A percentile compares a stretch with the other conserved stretches of the same genome.
Conservation (phyloP, 345 rosid species). For the Ceriops decandra region DNA sequence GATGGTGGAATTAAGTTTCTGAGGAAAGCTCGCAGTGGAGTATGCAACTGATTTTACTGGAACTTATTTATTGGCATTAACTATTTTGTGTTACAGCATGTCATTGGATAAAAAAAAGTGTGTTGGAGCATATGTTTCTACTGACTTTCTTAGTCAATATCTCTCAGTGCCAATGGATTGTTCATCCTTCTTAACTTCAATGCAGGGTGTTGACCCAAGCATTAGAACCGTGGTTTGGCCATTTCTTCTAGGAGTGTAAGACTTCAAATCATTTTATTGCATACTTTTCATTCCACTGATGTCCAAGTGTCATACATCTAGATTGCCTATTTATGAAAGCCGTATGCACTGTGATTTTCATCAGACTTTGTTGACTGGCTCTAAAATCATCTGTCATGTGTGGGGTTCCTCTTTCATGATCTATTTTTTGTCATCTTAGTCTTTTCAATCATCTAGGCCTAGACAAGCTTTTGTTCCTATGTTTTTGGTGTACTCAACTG, state of each 20-base stretch:
- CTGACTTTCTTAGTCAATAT: slow-evolving; percentile 5
- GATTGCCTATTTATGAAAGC: neutral
- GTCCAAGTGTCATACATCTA: neutral
- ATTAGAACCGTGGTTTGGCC: slow-evolving; percentile 96
- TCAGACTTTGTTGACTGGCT: no score
- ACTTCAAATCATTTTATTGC: neutral
- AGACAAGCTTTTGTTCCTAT: no score
- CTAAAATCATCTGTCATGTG: no score
- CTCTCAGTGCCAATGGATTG: slow-evolving; percentile 9
- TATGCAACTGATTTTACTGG: slow-evolving; percentile 36
- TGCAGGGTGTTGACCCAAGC: slow-evolving; percentile 87
- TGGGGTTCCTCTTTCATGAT: no score
- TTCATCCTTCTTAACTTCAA: slow-evolving; percentile 11
- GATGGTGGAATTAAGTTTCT: slow-evolving; percentile 85
- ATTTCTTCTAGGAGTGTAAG: slow-evolving; percentile 95
- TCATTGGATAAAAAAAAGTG: neutral
- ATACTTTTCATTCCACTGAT: neutral
- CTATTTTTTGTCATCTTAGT: no score
- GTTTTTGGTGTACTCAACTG: no score
- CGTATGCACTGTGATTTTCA: no score
- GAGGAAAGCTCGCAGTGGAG: slow-evolving; percentile 92
- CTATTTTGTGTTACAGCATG: neutral
- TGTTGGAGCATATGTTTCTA: neutral
- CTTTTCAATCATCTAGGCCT: no score
- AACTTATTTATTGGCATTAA: neutral